A percentile compares a stretch with the other conserved stretches of the same genome.
Evolutionary conservation across 768 basidiomycete species (phyloP).

Genomic region (Fistulinella prunicolor): DNA sequence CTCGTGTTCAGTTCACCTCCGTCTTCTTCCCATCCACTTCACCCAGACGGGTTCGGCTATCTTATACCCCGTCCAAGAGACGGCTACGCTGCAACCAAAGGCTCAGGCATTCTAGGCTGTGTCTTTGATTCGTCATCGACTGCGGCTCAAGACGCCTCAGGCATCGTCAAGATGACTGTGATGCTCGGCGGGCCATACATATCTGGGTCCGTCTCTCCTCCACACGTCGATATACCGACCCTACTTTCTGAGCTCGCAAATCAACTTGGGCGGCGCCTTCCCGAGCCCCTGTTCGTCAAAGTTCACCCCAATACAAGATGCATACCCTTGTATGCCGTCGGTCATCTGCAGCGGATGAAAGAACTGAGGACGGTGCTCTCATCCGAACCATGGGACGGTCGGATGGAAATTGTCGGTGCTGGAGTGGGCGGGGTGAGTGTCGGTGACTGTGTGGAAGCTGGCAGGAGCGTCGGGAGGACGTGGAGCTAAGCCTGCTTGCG

Average conservation of each 20-base stretch:
- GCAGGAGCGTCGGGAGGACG: constrained; percentile 49
- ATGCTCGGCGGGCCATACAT: constrained; percentile 86
- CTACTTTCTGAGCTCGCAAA: constrained; percentile 35
- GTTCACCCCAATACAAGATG: constrained; percentile 58
- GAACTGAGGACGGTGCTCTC: constrained; percentile 49
- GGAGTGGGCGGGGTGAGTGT: constrained; percentile 86
- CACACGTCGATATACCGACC: constrained; percentile 25
- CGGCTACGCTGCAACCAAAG: constrained; percentile 43
- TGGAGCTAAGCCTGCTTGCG: constrained; percentile 34
- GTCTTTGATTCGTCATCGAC: constrained; percentile 88
- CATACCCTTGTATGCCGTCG: constrained; percentile 75
- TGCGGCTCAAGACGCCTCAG: constrained; percentile 48
- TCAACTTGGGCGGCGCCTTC: constrained; percentile 48
- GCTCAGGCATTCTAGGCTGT: constrained; percentile 68
- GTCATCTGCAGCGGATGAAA: constrained; percentile 67
- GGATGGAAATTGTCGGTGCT: constrained; percentile 72
- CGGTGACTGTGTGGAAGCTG: constrained; percentile 79
- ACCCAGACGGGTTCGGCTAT: constrained; percentile 91
- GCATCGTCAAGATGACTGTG: constrained; percentile 76
- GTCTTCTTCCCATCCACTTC: constrained; percentile 42
- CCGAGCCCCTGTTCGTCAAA: constrained; percentile 53
- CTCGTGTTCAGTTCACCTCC: constrained; percentile 66
- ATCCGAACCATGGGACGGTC: constrained; percentile 42
- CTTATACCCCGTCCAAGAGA: constrained; percentile 76
- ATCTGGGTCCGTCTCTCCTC: constrained; percentile 5